Percentiles rank a stretch among this genome's conserved stretches.
phyloP scores from a whole-genome alignment of 2,329 filamentous ascomycete species.

The Colletotrichum godetiae region DNA sequence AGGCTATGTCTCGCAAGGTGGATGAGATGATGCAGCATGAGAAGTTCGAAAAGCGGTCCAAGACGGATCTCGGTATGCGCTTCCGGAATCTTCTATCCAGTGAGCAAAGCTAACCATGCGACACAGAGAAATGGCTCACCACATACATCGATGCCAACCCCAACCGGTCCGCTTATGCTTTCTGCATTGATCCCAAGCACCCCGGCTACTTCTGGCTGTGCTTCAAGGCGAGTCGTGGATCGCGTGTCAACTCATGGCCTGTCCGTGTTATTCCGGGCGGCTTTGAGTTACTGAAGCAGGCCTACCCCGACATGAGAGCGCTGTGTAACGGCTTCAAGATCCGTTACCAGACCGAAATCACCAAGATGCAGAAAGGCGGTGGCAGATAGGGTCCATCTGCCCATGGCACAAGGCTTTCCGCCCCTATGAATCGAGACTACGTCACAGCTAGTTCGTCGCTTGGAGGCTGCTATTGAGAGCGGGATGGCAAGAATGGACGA shows the following conservation, averaged over 20 bases:
- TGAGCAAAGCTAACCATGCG: background rate
- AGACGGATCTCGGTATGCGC: conserved; percentile 79
- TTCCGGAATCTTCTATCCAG: background rate
- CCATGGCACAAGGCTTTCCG: background rate
- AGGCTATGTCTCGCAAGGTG: conserved; percentile 97
- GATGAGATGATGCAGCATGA: conserved; percentile 96
- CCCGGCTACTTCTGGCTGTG: conserved; percentile 96
- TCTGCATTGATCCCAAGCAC: conserved; percentile 92
- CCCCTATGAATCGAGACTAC: background rate
- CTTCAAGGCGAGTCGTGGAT: conserved; percentile 89
- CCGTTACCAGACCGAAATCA: conserved; percentile 74
- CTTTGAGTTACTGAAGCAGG: conserved; percentile 88
- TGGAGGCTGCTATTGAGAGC: background rate
- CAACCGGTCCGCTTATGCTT: conserved; percentile 91
- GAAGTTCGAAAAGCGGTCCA: conserved; percentile 81
- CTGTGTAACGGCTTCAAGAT: conserved; percentile 98
- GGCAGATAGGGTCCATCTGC: conserved; percentile 27
- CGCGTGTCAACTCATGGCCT: conserved; percentile 80
- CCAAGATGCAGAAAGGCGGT: conserved; percentile 62
- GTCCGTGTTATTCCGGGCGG: conserved; percentile 94
- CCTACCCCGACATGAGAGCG: conserved; percentile 94
- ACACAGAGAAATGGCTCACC: conserved; percentile 89
- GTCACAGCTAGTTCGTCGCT: background rate
- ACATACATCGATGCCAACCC: conserved; percentile 98
- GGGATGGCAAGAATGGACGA: background rate